Conservation (phyloP, 2,329 filamentous ascomycete species). For the Epichloe elymi region DNA sequence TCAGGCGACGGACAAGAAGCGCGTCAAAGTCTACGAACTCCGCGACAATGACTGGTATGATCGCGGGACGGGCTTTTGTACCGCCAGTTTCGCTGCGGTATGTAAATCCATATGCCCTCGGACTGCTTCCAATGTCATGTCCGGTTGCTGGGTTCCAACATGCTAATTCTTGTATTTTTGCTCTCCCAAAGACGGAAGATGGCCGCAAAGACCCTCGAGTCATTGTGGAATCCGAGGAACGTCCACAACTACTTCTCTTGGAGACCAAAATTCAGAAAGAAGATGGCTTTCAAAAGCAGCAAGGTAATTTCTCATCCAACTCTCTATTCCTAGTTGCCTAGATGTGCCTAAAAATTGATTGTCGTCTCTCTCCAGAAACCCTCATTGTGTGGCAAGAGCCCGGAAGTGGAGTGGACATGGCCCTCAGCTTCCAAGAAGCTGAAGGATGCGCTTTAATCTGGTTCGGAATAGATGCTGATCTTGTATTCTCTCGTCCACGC, state of each 20-base stretch:
- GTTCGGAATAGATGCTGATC: conserved; percentile 31
- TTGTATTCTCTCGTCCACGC: not conserved
- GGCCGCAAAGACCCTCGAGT: conserved; percentile 73
- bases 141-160: not conserved
- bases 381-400: conserved; percentile 96
- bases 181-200: conserved; percentile 35
- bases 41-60: conserved; percentile 99
- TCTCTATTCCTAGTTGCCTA: not conserved
- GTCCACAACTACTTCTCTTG: conserved; percentile 68
- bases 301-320: conserved; percentile 47
- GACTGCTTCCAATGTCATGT: not conserved
- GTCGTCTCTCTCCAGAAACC: conserved; percentile 49
- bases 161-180: not conserved
- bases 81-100: conserved; percentile 62
- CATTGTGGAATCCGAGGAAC: conserved; percentile 85
- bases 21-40: conserved; percentile 98
- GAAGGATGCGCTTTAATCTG: conserved; percentile 90
- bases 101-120: conserved; percentile 20
- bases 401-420: conserved; percentile 80
- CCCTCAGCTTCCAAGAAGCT: conserved; percentile 92
- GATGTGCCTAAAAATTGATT: not conserved
- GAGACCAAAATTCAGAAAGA: conserved; percentile 87
- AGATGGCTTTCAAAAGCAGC: conserved; percentile 95
- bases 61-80: conserved; percentile 90
- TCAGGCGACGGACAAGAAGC: conserved; percentile 52